Conservation (phyloP, 768 basidiomycete species). For the Rhizopogon salebrosus region DNA sequence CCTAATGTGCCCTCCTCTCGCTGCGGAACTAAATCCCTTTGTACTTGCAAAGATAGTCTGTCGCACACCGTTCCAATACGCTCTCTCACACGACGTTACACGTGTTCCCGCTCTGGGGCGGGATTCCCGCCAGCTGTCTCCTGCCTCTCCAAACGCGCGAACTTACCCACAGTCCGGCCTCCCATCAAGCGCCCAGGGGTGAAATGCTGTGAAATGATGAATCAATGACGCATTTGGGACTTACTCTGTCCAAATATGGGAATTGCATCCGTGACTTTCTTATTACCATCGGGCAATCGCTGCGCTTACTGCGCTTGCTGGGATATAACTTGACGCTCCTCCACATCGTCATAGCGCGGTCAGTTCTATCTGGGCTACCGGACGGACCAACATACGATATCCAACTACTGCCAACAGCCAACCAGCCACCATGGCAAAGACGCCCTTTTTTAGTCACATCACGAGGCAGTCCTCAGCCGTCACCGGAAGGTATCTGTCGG, state of each 20-base stretch:
- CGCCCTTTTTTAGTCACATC: background rate
- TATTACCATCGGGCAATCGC: background rate
- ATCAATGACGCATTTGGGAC: too few species aligned
- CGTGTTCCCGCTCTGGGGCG: constrained; percentile 2
- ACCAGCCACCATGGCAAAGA: background rate
- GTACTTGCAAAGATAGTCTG: background rate
- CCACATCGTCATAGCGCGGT: background rate
- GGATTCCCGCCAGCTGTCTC: constrained; percentile 19
- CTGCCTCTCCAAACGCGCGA: background rate
- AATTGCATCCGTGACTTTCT: background rate
- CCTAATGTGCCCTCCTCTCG: background rate
- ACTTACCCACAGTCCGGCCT: background rate
- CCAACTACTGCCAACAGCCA: background rate
- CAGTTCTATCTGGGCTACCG: background rate
- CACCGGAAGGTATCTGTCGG: background rate
- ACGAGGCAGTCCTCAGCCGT: background rate
- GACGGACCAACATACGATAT: background rate
- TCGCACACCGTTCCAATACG: constrained; percentile 2
- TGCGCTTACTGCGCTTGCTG: background rate
- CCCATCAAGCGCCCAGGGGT: too few species aligned
- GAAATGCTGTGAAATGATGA: too few species aligned
- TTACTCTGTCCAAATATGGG: background rate
- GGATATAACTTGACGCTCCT: background rate
- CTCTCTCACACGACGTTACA: constrained; percentile 1
- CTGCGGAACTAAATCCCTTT: background rate